These are phyloP conservation scores for Combretum micranthum DNA, from an alignment of 345 rosid species.

Conservation along the genomic window DNA sequence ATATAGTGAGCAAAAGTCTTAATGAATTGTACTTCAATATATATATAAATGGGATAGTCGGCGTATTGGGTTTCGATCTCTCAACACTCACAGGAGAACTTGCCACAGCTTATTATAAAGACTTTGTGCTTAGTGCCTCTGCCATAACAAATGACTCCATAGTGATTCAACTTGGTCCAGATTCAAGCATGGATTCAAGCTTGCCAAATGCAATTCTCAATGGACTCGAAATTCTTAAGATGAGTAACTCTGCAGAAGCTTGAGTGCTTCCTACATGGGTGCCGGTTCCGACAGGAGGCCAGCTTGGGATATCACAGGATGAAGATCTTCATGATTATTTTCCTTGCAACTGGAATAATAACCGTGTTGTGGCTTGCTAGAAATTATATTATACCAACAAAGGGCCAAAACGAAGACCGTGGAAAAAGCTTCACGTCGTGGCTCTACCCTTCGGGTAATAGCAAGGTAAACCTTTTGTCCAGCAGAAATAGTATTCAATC, in stretches of 20 bases:
- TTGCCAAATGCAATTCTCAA: constrained; percentile 56
- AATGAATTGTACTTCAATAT: constrained; percentile 58
- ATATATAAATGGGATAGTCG: constrained; percentile 48
- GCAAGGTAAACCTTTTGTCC: constrained; percentile 37
- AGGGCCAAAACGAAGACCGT: constrained; percentile 45
- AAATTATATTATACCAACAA: constrained; percentile 36
- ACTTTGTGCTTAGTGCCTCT: constrained; percentile 49
- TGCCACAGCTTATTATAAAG: constrained; percentile 45
- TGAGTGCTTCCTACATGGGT: constrained; percentile 40
- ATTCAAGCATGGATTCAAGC: constrained; percentile 25
- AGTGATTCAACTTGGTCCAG: constrained; percentile 59
- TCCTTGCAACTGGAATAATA: constrained; percentile 41
- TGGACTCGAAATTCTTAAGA: constrained; percentile 71
- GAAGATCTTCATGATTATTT: constrained; percentile 50
- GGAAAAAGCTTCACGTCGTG: constrained; percentile 65
- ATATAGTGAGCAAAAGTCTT: constrained; percentile 61
- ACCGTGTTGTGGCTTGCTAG: constrained; percentile 39
- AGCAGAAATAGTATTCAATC: constrained; percentile 54
- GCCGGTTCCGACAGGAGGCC: constrained; percentile 27
- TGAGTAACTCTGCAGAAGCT: constrained; percentile 50
- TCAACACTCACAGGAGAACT: constrained; percentile 35
- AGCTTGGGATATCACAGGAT: constrained; percentile 9
- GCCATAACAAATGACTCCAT: constrained; percentile 40
- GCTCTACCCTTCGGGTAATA: constrained; percentile 51
- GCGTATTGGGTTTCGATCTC: constrained; percentile 41